Percentiles rank a stretch among this genome's conserved stretches.
Conservation (phyloP, 179 eudicot genomes). For the Beta lomatogona region DNA sequence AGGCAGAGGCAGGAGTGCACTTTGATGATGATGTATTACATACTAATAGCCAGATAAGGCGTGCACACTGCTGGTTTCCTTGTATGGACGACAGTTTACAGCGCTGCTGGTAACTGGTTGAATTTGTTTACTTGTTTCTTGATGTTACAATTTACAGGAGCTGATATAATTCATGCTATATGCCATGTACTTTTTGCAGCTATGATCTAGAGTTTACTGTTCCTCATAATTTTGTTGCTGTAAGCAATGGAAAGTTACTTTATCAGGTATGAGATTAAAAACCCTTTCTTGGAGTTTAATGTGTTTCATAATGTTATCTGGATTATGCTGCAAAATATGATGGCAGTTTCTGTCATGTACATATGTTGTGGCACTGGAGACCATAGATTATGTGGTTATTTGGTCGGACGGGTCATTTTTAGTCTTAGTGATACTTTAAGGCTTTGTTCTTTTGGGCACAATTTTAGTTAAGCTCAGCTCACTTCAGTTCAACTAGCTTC, state of each 20-base stretch:
- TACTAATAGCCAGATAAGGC: slow-evolving; percentile 92
- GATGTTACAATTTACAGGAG: slow-evolving; percentile 18
- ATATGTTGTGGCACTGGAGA: not conserved
- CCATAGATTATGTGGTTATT: not conserved
- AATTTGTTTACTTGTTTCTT: slow-evolving; percentile 17
- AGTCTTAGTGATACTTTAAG: not conserved
- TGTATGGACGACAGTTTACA: slow-evolving; percentile 89
- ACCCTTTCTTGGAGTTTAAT: not conserved
- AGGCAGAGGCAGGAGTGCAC: slow-evolving; percentile 92
- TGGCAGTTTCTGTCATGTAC: not conserved
- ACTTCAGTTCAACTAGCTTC: too few relatives aligned
- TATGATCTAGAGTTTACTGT: slow-evolving; percentile 96
- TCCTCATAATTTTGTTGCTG: slow-evolving; percentile 82
- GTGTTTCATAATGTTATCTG: not conserved
- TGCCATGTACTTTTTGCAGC: slow-evolving; percentile 42
- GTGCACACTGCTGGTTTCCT: slow-evolving; percentile 99
- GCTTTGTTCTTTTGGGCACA: too few relatives aligned
- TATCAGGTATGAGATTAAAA: slow-evolving; percentile 70
- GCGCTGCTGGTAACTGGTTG: slow-evolving; percentile 77
- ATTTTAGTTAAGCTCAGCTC: too few relatives aligned
- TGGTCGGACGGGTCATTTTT: not conserved
- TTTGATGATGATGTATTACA: slow-evolving; percentile 72
- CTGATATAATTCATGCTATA: slow-evolving; percentile 10
- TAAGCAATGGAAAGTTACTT: slow-evolving; percentile 85
- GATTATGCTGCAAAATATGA: not conserved